Evolutionary conservation across 495 filamentous ascomycete species (phyloP), one percentile per base, ranked within the genome.

Genomic region (Podospora sp.): DNA sequence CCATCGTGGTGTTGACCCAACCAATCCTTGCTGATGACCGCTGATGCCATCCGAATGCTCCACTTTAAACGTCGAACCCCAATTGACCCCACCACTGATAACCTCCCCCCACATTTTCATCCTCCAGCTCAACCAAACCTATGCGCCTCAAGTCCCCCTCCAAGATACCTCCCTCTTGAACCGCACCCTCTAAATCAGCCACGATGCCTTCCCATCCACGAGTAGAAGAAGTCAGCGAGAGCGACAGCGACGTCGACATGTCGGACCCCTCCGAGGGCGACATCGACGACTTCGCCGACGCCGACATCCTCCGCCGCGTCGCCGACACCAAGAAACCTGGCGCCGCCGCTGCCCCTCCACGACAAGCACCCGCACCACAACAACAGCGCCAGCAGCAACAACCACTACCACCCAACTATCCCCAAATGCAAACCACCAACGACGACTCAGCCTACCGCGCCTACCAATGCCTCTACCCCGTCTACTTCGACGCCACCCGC

Each of bases 381-480:
- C 63, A 27, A 71, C 58, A 62, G 62, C 63, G 21, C 25, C 33
- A 35, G 72, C 70, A 35, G 25, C 70, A 36, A 29, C 59, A 40
- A 51, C 59, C 62, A 52, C 71, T 56, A 25, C 75, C 67, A 24
- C 56, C 67, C 9, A 68, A 68, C 26, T 72, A 72, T 69, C 76
- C 73, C 58, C 72, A 71, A 49, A 79, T 78, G 68, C 72, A 69
- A 6, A 80, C 75, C 69, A 77, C 77, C 35, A 76, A 73, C 65
- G 82, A 88, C 71, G 80, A 84, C 60, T 75, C 83, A 53, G 81
- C 88, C 69, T 94, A 89, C 80, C 90, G 89, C 70, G 76, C 87
- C 75, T 96, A 84, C 81, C 91, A 94, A 78, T 96, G 92, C 79
- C 84, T 99, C 24, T 99, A 98, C 82, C 94, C 95, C 0, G 68